Conservation (phyloP, 768 basidiomycete genomes). For the Amanita phalloides region DNA sequence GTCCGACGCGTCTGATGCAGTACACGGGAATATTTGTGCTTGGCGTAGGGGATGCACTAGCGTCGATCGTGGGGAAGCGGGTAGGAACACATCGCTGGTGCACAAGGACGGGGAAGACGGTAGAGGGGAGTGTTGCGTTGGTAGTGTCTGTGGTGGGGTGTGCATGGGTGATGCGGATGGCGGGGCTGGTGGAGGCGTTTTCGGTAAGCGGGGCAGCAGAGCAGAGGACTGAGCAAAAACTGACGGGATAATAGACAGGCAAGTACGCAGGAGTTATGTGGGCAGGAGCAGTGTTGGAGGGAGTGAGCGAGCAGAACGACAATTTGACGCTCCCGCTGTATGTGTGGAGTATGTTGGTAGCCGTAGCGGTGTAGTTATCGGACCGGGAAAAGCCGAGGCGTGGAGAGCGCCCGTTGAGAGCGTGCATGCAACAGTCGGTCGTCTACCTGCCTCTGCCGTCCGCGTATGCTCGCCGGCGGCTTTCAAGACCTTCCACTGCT, state of each 20-base stretch:
- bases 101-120: conserved; percentile 71
- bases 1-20: conserved; percentile 33
- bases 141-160: conserved; percentile 54
- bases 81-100: conserved; percentile 81
- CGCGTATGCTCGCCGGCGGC: conserved; percentile 14
- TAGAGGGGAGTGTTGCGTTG: conserved; percentile 88
- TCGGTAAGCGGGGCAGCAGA: conserved; percentile 19
- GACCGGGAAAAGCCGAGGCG: not conserved
- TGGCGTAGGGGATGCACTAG: conserved; percentile 91
- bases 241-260: conserved; percentile 31
- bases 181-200: conserved; percentile 63
- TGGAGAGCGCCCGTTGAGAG: not conserved
- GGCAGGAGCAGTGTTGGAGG: conserved; percentile 72
- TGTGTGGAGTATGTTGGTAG: conserved; percentile 81
- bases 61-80: conserved; percentile 85
- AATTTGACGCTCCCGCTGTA: conserved; percentile 95
- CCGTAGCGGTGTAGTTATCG: conserved; percentile 22
- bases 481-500: conserved; percentile 25
- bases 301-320: conserved; percentile 92
- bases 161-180: conserved; percentile 60
- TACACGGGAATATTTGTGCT: conserved; percentile 85
- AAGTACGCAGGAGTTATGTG: conserved; percentile 41
- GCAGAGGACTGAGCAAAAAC: too few species aligned
- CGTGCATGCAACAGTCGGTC: not conserved
- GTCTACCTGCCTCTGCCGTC: not conserved